A percentile compares a stretch with the other conserved stretches of the same genome.
Conservation (phyloP, 2,329 filamentous ascomycete genomes). For the Pezicula rhizophila region DNA sequence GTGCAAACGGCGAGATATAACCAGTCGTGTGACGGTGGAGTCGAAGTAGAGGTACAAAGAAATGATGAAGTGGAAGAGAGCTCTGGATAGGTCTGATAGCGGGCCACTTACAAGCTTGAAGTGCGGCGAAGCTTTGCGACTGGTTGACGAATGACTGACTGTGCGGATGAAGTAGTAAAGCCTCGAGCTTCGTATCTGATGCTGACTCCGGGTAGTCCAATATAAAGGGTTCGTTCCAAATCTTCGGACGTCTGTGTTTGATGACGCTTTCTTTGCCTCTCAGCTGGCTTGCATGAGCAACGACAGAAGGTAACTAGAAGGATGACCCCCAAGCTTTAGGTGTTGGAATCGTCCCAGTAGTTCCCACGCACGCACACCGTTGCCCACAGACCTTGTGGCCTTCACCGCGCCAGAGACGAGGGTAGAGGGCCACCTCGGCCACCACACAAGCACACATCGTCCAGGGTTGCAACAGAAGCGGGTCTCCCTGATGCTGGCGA, state of each 20-base stretch:
- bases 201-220: not conserved
- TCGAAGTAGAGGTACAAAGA: constrained; percentile 15
- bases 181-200: not conserved
- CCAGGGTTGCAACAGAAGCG: constrained; percentile 16
- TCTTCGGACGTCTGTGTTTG: not conserved
- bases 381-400: constrained; percentile 20
- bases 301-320: not conserved
- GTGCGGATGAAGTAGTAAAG: not conserved
- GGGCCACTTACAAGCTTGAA: constrained; percentile 19
- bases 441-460: not conserved
- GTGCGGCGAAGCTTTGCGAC: constrained; percentile 10
- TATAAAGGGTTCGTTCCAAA: too few relatives aligned
- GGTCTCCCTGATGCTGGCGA: constrained; percentile 8
- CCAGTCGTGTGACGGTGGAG: constrained; percentile 14
- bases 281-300: not conserved
- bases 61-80: constrained; percentile 11
- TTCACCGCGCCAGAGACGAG: constrained; percentile 14
- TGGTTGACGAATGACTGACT: constrained; percentile 13
- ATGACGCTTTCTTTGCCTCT: not conserved
- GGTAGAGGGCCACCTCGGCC: not conserved
- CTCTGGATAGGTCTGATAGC: constrained; percentile 7
- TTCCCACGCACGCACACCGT: constrained; percentile 14
- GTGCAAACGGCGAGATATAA: constrained; percentile 12
- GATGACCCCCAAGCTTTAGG: constrained; percentile 20
- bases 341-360: constrained; percentile 16